phyloP scores from a whole-genome alignment of 768 basidiomycete species.

The Xerocomellus dryophilus region DNA sequence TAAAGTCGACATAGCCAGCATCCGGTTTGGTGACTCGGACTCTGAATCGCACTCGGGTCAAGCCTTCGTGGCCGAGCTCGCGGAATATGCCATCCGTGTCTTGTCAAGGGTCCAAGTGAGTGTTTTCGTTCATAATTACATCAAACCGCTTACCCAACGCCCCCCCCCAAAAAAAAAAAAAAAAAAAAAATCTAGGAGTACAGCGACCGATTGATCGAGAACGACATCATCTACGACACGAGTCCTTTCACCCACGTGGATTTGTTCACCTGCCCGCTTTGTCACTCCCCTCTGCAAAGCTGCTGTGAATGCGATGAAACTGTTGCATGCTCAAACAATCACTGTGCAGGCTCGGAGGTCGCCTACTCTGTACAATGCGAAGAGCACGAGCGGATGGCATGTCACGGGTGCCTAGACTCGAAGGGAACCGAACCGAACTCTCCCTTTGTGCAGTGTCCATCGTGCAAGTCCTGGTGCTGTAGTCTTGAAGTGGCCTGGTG shows the following conservation, averaged over 20 bases:
- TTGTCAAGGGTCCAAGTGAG: constrained; percentile 2
- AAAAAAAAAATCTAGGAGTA: background rate
- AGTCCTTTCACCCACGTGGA: background rate
- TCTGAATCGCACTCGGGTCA: no score
- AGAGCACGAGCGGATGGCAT: background rate
- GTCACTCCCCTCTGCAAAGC: background rate
- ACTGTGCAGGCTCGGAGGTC: background rate
- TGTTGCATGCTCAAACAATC: background rate
- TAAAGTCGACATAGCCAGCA: background rate
- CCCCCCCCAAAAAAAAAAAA: no score
- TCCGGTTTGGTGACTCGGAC: background rate
- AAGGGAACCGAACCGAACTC: no score
- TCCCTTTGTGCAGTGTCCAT: background rate
- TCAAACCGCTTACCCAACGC: background rate
- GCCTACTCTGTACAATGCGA: background rate
- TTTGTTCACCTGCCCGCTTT: constrained; percentile 6
- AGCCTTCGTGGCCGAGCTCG: background rate
- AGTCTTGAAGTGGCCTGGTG: background rate
- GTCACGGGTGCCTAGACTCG: background rate
- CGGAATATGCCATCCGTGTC: background rate
- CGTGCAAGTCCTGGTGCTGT: constrained; percentile 1
- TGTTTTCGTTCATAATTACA: background rate
- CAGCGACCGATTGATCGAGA: background rate
- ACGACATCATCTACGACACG: background rate
- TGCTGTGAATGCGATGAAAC: background rate